These are phyloP conservation scores for Xylaria sp. DNA, from an alignment of 2,329 filamentous ascomycete species.

Conservation along the genomic window DNA sequence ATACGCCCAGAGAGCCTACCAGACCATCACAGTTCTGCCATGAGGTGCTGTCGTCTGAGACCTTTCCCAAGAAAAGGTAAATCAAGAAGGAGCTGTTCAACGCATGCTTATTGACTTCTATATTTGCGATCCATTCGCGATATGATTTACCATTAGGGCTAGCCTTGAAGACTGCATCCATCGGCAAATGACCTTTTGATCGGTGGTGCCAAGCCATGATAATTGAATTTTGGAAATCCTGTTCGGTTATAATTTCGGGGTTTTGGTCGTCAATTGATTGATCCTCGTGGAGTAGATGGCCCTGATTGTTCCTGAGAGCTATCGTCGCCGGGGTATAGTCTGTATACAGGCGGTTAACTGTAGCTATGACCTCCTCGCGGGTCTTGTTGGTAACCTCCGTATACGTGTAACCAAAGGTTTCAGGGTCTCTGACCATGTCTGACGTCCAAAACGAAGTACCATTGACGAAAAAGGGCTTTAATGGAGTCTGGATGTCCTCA, in stretches of 20 bases:
- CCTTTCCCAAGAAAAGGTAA: conserved; percentile 69
- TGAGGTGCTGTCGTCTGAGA: conserved; percentile 47
- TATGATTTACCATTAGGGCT: conserved; percentile 49
- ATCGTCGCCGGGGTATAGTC: conserved; percentile 47
- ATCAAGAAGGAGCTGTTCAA: conserved; percentile 67
- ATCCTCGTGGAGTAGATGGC: not conserved
- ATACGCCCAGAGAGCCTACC: conserved; percentile 66
- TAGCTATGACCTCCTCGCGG: conserved; percentile 50
- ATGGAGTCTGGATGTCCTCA: conserved; percentile 59
- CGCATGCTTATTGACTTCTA: conserved; percentile 65
- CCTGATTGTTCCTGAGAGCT: conserved; percentile 19
- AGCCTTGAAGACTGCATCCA: conserved; percentile 44
- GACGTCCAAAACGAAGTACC: conserved; percentile 72
- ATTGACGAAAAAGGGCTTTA: conserved; percentile 71
- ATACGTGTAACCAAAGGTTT: conserved; percentile 76
- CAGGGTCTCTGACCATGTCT: conserved; percentile 61
- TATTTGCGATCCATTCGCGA: conserved; percentile 71
- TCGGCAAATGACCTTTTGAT: conserved; percentile 34
- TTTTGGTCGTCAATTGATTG: not conserved
- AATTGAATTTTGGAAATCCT: conserved; percentile 1
- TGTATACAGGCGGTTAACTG: conserved; percentile 69
- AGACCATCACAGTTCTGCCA: conserved; percentile 63
- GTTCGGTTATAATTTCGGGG: not conserved
- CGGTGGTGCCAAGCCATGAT: conserved; percentile 35
- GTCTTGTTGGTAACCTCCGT: conserved; percentile 61